These are phyloP conservation scores for Colletotrichum sp. DNA, from an alignment of 2,329 filamentous ascomycete species.

Conservation along the genomic window DNA sequence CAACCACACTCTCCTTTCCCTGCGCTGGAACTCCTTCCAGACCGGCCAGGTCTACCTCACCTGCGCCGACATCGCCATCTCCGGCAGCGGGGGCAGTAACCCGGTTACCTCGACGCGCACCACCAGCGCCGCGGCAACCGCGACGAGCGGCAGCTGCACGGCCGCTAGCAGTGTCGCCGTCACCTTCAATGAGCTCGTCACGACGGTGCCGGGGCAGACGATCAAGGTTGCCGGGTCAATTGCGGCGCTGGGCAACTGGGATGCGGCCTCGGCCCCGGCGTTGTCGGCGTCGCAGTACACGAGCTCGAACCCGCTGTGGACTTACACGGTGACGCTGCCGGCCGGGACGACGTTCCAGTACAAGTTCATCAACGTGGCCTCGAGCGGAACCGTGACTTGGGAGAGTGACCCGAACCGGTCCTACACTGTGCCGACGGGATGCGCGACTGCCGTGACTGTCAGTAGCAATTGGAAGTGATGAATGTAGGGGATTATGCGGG, in stretches of 20 bases:
- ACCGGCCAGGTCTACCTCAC: conserved; percentile 58
- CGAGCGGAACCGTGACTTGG: conserved; percentile 57
- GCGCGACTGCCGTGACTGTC: conserved; percentile 23
- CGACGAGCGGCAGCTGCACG: conserved; percentile 30
- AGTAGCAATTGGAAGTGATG: conserved; percentile 29
- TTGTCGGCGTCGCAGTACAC: conserved; percentile 61
- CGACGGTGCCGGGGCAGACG: conserved; percentile 51
- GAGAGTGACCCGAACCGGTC: conserved; percentile 56
- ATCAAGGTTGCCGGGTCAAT: conserved; percentile 51
- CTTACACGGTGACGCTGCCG: conserved; percentile 51
- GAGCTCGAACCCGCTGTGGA: conserved; percentile 59
- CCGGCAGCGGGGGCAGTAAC: conserved; percentile 8
- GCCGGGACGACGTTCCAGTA: conserved; percentile 61
- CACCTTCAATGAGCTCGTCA: conserved; percentile 46
- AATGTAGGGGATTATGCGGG: not conserved
- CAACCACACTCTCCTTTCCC: conserved; percentile 54
- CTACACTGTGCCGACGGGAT: conserved; percentile 33
- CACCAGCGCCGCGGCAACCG: conserved; percentile 13
- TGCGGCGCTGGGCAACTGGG: conserved; percentile 42
- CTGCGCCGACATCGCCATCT: conserved; percentile 57
- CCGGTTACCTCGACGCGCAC: conserved; percentile 23
- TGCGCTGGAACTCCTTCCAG: conserved; percentile 61
- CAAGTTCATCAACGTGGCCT: conserved; percentile 64
- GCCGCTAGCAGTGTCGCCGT: conserved; percentile 39
- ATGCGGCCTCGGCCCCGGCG: conserved; percentile 46